These are phyloP conservation scores for Colletotrichum shisoi DNA, from an alignment of 2,329 filamentous ascomycete genomes.

Conservation along the genomic window DNA sequence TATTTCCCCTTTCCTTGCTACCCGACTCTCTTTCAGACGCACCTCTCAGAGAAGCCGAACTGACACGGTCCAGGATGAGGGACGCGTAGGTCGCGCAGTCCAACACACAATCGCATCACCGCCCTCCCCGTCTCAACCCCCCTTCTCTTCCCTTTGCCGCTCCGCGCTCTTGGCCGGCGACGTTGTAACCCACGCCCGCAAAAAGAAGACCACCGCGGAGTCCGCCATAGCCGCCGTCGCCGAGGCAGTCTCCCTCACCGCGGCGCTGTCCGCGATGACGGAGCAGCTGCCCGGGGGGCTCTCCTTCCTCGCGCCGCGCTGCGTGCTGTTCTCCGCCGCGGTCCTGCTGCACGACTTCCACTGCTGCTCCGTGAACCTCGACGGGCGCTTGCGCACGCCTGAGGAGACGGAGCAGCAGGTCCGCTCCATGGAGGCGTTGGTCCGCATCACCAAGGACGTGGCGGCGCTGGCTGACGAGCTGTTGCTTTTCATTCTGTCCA, in stretches of 20 bases:
- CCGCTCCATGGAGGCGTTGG: conserved; percentile 47
- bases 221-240: conserved; percentile 11
- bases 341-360: conserved; percentile 50
- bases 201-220: conserved; percentile 17
- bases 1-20: conserved; percentile 33
- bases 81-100: conserved; percentile 46
- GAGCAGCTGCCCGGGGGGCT: conserved; percentile 4
- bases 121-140: conserved; percentile 52
- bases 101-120: conserved; percentile 51
- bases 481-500: conserved; percentile 39
- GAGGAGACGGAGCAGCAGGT: conserved; percentile 47
- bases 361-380: conserved; percentile 46
- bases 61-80: conserved; percentile 47
- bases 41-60: neutral
- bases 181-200: conserved; percentile 47
- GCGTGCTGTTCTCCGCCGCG: conserved; percentile 40
- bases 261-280: neutral
- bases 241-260: conserved; percentile 9
- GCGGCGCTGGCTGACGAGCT: conserved; percentile 45
- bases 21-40: too few relatives aligned
- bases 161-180: conserved; percentile 48
- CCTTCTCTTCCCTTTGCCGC: conserved; percentile 61
- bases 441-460: conserved; percentile 44
- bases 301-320: conserved; percentile 39
- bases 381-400: conserved; percentile 37